A percentile compares a stretch with the other conserved stretches of the same genome.
Evolutionary conservation across 805 yeast species (phyloP).

Genomic region (Pichia insulana): DNA sequence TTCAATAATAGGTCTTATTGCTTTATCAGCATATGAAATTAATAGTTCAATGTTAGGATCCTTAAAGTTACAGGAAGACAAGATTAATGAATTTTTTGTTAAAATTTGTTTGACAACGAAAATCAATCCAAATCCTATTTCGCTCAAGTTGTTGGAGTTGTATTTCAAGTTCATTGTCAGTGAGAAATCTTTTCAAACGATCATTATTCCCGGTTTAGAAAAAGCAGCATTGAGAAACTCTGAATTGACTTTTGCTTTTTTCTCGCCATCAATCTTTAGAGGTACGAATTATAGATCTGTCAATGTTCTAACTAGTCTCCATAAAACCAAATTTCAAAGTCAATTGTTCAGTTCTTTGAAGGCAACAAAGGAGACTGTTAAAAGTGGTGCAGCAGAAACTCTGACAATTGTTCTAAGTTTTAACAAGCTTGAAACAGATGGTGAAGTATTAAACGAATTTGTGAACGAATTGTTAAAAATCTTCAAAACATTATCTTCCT

Average conservation of each 20-base stretch:
- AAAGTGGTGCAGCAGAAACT: constrained; percentile 38
- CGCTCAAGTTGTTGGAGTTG: constrained; percentile 15
- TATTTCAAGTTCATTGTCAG: constrained; percentile 11
- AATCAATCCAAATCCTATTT: constrained; percentile 11
- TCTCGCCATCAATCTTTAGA: constrained; percentile 44
- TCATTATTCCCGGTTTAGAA: constrained; percentile 47
- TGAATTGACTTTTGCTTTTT: constrained; percentile 50
- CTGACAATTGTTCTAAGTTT: constrained; percentile 19
- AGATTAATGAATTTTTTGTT: constrained; percentile 24
- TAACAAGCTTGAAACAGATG: constrained; percentile 16
- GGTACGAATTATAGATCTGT: constrained; percentile 25
- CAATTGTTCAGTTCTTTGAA: constrained; percentile 51
- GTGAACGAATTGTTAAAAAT: constrained; percentile 48
- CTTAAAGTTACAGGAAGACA: constrained; percentile 11
- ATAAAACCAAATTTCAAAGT: constrained; percentile 35
- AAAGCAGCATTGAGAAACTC: constrained; percentile 73
- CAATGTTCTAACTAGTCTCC: constrained; percentile 35
- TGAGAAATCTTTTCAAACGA: constrained; percentile 9
- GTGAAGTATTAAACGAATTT: constrained; percentile 26
- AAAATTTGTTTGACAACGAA: constrained; percentile 32
- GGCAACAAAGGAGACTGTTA: constrained; percentile 61
- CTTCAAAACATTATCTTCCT: constrained; percentile 45
- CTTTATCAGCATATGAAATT: constrained; percentile 2
- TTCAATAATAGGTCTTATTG: constrained; percentile 17
- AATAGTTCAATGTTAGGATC: neutral